These are phyloP conservation scores for Croton setiger DNA, from an alignment of 441 rosid genomes.

Conservation along the genomic window DNA sequence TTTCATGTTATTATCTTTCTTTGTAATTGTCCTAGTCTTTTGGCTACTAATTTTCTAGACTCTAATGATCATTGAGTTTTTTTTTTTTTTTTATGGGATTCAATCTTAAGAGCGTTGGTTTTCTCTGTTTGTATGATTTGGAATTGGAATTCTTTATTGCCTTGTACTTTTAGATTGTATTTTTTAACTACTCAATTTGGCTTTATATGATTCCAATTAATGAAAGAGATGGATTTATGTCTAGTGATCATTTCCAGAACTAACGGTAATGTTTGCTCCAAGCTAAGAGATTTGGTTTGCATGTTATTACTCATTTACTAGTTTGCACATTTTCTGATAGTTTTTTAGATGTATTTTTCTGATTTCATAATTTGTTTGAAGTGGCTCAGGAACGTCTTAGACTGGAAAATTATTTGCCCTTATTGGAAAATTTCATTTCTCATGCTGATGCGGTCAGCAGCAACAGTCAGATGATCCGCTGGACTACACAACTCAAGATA, in stretches of 20 bases:
- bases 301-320: background rate
- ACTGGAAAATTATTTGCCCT: constrained; percentile 59
- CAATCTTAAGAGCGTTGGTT: background rate
- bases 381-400: constrained; percentile 56
- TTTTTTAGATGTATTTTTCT: background rate
- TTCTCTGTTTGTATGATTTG: background rate
- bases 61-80: background rate
- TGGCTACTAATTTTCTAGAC: background rate
- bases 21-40: background rate
- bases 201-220: background rate
- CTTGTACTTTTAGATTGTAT: background rate
- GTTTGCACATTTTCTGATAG: background rate
- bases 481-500: constrained; percentile 56
- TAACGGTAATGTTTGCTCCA: background rate
- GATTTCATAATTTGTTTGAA: constrained; percentile 1
- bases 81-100: background rate
- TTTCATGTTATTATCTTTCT: background rate
- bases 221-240: background rate
- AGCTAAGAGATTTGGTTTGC: constrained; percentile 5
- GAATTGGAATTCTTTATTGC: background rate
- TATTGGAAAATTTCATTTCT: constrained; percentile 58
- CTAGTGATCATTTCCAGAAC: background rate
- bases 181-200: background rate
- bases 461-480: constrained; percentile 29
- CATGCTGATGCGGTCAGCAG: constrained; percentile 37